phyloP scores from a whole-genome alignment of 2,329 filamentous ascomycete genomes.

The Colletotrichum sublineola region DNA sequence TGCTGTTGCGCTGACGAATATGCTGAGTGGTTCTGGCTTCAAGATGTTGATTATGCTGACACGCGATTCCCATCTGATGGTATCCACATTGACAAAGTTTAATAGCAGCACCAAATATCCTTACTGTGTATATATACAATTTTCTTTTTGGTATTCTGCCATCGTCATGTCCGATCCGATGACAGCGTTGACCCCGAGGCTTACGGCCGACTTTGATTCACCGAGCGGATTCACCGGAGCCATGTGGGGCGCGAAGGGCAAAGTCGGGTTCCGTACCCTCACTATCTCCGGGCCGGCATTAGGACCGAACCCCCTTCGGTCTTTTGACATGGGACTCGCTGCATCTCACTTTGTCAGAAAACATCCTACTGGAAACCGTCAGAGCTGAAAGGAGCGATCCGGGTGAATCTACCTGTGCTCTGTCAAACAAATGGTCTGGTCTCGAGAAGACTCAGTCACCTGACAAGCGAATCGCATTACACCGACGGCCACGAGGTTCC shows the following conservation, averaged over 20 bases:
- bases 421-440: constrained; percentile 15
- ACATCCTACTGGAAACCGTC: background rate
- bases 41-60: background rate
- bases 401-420: background rate
- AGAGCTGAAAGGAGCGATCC: constrained; percentile 4
- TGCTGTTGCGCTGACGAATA: background rate
- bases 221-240: constrained; percentile 19
- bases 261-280: background rate
- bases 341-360: background rate
- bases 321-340: constrained; percentile 12
- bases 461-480: constrained; percentile 33
- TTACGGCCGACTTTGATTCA: background rate
- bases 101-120: background rate
- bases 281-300: constrained; percentile 14
- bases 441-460: constrained; percentile 1
- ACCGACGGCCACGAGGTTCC: background rate
- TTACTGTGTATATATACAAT: background rate
- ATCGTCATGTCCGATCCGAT: background rate
- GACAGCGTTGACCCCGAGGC: no score
- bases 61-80: background rate
- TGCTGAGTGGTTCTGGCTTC: background rate
- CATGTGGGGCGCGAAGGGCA: background rate
- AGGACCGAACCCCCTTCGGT: constrained; percentile 30
- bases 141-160: background rate
- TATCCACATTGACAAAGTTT: background rate